phyloP scores from a whole-genome alignment of 306 rosid species.

The Morella rubra region DNA sequence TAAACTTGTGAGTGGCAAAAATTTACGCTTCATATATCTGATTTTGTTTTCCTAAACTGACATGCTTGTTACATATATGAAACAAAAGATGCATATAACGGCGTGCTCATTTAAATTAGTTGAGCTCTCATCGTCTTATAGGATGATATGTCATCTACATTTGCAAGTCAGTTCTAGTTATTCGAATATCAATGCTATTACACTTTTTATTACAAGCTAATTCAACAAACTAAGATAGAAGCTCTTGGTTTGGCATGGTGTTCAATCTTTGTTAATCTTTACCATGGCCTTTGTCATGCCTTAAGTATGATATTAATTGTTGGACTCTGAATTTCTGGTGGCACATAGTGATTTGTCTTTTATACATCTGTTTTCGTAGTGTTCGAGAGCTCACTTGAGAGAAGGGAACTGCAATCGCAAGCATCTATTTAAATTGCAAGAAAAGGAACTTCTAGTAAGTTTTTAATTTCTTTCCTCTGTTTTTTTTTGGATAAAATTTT shows the following conservation, averaged over 20 bases:
- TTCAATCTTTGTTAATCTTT: no score
- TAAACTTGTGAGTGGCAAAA: no score
- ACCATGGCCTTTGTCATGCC: not conserved
- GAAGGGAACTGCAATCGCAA: conserved; percentile 63
- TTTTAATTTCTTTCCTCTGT: not conserved
- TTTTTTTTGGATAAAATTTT: not conserved
- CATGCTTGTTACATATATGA: no score
- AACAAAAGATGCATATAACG: no score
- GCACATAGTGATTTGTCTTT: conserved; percentile 30
- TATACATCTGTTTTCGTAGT: conserved; percentile 37
- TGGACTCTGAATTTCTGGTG: conserved; percentile 14
- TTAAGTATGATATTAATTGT: not conserved
- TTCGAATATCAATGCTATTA: no score
- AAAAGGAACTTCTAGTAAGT: conserved; percentile 76
- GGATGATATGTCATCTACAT: not conserved
- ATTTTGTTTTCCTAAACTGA: no score
- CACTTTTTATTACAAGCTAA: no score
- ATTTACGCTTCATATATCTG: no score
- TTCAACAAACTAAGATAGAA: no score
- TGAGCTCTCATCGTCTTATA: no score
- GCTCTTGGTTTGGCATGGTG: no score
- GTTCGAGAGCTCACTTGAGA: conserved; percentile 46
- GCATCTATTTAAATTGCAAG: conserved; percentile 53
- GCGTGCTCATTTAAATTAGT: no score
- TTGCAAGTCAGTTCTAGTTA: not conserved